These are phyloP conservation scores for Oryza meridionalis DNA, from an alignment of 176 grass and related monocot species.

Conservation along the genomic window DNA sequence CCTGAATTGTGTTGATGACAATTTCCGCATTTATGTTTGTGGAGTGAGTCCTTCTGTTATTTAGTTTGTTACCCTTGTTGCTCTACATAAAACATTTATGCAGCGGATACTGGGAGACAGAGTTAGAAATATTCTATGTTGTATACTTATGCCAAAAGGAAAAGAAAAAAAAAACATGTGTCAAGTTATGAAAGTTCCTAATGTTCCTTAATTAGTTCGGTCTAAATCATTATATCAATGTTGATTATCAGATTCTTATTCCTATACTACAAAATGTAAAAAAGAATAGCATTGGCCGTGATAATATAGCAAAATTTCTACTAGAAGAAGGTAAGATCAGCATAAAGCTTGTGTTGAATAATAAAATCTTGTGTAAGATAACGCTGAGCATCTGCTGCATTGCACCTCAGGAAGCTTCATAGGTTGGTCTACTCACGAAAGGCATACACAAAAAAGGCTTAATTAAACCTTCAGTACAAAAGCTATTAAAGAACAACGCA, in stretches of 20 bases:
- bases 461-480: neutral
- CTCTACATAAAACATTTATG: neutral
- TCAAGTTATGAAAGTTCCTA: neutral
- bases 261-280: neutral
- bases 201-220: neutral
- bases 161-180: neutral
- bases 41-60: neutral
- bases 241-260: neutral
- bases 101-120: neutral
- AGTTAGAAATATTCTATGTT: neutral
- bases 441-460: neutral
- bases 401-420: constrained; percentile 24
- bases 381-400: neutral
- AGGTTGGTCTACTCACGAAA: neutral
- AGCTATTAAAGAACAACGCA: neutral
- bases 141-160: neutral
- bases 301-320: neutral
- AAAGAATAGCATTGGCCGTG: neutral
- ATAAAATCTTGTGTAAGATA: neutral
- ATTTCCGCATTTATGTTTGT: constrained; percentile 34
- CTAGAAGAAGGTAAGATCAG: neutral
- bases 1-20: constrained; percentile 27
- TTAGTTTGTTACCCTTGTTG: constrained; percentile 11
- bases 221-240: neutral
- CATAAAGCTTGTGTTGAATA: neutral